Percentiles rank a stretch among this genome's conserved stretches.
phyloP scores from a whole-genome alignment of 805 yeast genomes.

The Pichia paraexigua region DNA sequence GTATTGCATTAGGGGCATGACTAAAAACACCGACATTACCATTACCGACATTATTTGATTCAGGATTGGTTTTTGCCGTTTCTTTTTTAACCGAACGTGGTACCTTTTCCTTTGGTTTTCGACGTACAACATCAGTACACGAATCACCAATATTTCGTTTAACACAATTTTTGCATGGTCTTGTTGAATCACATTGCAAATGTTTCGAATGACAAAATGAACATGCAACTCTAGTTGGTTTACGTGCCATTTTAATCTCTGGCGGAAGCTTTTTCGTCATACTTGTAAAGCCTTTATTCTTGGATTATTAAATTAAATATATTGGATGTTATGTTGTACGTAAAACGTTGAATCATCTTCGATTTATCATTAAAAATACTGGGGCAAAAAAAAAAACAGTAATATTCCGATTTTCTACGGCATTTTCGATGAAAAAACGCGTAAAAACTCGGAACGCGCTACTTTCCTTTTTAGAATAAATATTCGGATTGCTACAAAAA shows the following conservation, averaged over 20 bases:
- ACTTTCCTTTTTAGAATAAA: neutral
- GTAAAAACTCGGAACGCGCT: neutral
- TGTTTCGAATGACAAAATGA: constrained; percentile 66
- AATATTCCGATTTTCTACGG: neutral
- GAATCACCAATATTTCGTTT: constrained; percentile 46
- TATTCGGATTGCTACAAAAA: neutral
- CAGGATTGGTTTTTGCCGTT: neutral
- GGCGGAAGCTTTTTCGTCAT: constrained; percentile 59
- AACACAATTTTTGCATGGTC: constrained; percentile 68
- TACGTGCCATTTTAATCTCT: constrained; percentile 45
- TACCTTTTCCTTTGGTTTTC: constrained; percentile 25
- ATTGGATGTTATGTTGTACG: neutral
- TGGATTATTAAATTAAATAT: neutral
- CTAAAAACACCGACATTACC: neutral
- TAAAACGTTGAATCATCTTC: neutral
- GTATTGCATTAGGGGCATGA: neutral
- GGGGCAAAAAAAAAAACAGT: neutral
- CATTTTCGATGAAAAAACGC: neutral
- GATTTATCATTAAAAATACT: neutral
- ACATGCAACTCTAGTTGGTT: constrained; percentile 64
- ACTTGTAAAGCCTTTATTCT: neutral
- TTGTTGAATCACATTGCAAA: constrained; percentile 57
- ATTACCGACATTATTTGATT: neutral
- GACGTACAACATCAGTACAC: constrained; percentile 51
- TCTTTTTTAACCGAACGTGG: neutral